phyloP scores from a whole-genome alignment of 208 protist genomes.

The Polymyxa betae region DNA sequence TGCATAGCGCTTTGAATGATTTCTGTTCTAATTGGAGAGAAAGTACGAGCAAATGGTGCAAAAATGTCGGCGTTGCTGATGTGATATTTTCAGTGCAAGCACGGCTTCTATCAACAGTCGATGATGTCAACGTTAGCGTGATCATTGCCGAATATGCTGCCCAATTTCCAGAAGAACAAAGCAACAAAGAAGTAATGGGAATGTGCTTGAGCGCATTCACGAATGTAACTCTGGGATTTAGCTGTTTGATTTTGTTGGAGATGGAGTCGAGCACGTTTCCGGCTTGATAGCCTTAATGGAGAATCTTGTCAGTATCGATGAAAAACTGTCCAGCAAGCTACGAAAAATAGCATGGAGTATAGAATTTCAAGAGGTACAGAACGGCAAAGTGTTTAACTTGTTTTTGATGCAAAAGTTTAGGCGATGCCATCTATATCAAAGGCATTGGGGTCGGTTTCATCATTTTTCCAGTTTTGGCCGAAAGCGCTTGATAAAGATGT shows the following conservation, averaged over 20 bases:
- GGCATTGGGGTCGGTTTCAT: not conserved
- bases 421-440: not conserved
- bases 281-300: not conserved
- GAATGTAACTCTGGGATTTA: not conserved
- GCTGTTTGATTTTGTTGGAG: not conserved
- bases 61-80: not conserved
- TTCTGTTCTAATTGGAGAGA: not conserved
- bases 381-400: not conserved
- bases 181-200: not conserved
- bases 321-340: not conserved
- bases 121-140: not conserved
- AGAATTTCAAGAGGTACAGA: not conserved
- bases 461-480: not conserved
- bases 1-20: not conserved
- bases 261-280: not conserved
- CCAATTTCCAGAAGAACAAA: not conserved
- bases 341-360: not conserved
- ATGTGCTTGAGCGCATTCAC: not conserved
- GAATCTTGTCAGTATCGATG: not conserved
- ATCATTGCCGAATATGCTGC: not conserved
- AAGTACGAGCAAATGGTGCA: not conserved
- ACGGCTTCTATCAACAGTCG: not conserved
- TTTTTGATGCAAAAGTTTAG: not conserved
- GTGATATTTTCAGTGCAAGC: not conserved
- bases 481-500: not conserved